Conservation (phyloP, 257 asterid species). For the Thymus mandschuricus region DNA sequence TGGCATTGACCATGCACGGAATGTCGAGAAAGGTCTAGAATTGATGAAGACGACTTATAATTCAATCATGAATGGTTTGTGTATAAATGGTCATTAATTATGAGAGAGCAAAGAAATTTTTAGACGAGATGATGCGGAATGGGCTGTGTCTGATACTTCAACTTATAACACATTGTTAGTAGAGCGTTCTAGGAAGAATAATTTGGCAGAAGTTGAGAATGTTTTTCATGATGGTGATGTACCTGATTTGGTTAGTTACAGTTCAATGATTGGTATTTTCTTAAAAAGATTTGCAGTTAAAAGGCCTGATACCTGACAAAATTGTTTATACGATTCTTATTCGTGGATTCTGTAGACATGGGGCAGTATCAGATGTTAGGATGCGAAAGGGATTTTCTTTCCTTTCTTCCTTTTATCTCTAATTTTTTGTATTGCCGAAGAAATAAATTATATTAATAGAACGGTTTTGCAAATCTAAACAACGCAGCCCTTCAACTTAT, state of each 20-base stretch:
- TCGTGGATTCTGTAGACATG: conserved; percentile 64
- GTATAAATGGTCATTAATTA: conserved; percentile 52
- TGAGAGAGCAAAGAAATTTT: conserved; percentile 51
- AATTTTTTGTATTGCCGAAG: too few relatives aligned
- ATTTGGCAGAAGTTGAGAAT: conserved; percentile 49
- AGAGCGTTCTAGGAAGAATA: conserved; percentile 56
- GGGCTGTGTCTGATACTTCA: conserved; percentile 56
- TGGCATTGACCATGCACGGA: conserved; percentile 47
- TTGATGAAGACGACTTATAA: conserved; percentile 59
- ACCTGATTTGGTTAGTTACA: conserved; percentile 70
- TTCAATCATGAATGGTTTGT: conserved; percentile 62
- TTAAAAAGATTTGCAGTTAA: conserved; percentile 54
- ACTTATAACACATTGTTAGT: conserved; percentile 66
- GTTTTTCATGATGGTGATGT: conserved; percentile 48
- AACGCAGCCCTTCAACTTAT: too few relatives aligned
- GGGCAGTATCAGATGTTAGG: conserved; percentile 61
- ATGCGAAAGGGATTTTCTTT: not conserved
- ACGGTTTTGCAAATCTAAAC: too few relatives aligned
- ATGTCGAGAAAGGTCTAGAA: conserved; percentile 48
- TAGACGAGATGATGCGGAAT: conserved; percentile 47
- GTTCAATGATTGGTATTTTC: conserved; percentile 61
- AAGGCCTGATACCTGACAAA: conserved; percentile 61
- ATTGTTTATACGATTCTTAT: conserved; percentile 69
- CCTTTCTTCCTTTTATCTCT: too few relatives aligned
- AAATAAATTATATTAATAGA: too few relatives aligned